Percentiles rank a stretch among this genome's conserved stretches.
Conservation (phyloP, 306 rosid genomes). For the Prunus salicina region DNA sequence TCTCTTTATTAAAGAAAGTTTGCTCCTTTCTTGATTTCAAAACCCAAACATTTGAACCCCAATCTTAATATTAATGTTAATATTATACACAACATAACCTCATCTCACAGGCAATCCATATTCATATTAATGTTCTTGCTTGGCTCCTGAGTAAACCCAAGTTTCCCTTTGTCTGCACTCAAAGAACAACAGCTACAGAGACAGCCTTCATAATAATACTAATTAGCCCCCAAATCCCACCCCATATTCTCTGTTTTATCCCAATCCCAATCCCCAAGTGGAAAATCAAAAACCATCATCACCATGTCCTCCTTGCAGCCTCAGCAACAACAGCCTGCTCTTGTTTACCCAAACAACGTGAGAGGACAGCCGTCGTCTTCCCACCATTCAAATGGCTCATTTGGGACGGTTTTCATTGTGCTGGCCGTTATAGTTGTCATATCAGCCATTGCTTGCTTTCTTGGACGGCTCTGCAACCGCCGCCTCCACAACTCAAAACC, state of each 20-base stretch:
- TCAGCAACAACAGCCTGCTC: conserved; percentile 51
- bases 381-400: conserved; percentile 75
- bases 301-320: conserved; percentile 47
- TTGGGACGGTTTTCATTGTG: conserved; percentile 86
- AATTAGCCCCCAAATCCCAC: not conserved
- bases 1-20: conserved; percentile 65
- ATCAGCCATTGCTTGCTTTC: conserved; percentile 72
- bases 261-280: conserved; percentile 14
- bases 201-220: not conserved
- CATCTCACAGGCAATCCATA: conserved; percentile 24
- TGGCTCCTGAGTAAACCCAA: conserved; percentile 37
- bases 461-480: conserved; percentile 69
- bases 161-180: conserved; percentile 50
- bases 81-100: conserved; percentile 29
- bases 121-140: conserved; percentile 29
- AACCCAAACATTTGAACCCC: conserved; percentile 25
- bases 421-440: conserved; percentile 66
- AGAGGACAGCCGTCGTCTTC: conserved; percentile 37
- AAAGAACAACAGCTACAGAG: conserved; percentile 41
- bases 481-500: conserved; percentile 29
- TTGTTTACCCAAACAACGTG: conserved; percentile 58
- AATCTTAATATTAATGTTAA: not conserved
- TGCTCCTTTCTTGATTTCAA: conserved; percentile 32
- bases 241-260: not conserved
- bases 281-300: not conserved